Evolutionary conservation across 2,329 filamentous ascomycete genomes (phyloP), one percentile per base, ranked within the genome.

Genomic region (Cercospora brassicicola): DNA sequence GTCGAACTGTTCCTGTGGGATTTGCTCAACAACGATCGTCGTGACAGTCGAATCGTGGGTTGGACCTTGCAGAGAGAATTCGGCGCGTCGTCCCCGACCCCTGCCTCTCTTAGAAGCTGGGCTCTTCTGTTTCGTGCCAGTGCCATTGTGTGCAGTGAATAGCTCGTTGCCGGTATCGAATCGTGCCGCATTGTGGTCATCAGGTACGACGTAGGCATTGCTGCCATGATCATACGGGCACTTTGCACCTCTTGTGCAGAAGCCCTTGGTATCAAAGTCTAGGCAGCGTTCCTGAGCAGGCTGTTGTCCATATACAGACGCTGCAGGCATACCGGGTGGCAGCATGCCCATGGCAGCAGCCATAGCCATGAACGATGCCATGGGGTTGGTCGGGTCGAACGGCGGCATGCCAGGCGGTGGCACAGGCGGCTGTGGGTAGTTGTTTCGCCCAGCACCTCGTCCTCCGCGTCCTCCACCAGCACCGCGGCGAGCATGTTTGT

Each of bases 1-100:
- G 53, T 81, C 84, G 65, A 91, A 89, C 65, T 88, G 84, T 20
- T 91, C 89, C 69, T 90, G 86, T 0, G 92, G 92, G 5, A 95
- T 94, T 66, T 89, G 89, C 76, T 94, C 91, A 2, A 95, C 85
- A 2, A 94, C 91, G 20, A 95, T 86, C 0, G 88, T 88, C 7
- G 87, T 90, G 72, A 89, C 90, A 0, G 84, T 84, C 64, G 80
- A 84, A 76, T 93, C 90, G 60, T 83, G 78, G 28, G 88, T 85
- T 0, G 89, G 87, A 0, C 89, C 89, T 23, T 88, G 84, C 0
- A 85, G 84, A 0, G 91, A 91, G 74, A 92, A 89, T 0, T 87
- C 80, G 3, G 89, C 85, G 33, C 86, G 83, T 53, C 82, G 80
- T 18, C 60, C 36, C 6, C 68, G 65, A 36, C 81, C 78, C 39